Conservation (phyloP, 140 eudicot species). For the Senecio squalidus region DNA sequence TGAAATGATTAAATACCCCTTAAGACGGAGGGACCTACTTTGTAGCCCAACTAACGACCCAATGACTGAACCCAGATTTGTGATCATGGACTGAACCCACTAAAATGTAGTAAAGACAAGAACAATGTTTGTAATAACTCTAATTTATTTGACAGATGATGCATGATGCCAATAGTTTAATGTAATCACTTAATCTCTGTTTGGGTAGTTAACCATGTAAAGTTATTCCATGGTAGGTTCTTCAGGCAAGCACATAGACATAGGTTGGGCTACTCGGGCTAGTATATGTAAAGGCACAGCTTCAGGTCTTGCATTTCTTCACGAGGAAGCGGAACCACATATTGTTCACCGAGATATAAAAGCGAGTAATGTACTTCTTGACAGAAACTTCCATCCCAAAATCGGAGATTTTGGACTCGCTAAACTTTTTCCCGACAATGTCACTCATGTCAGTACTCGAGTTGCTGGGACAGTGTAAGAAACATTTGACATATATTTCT, state of each 20-base stretch:
- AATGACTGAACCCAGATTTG: too few species aligned
- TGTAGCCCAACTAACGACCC: too few species aligned
- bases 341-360: constrained; percentile 84
- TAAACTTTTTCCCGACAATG: constrained; percentile 73
- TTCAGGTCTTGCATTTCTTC: constrained; percentile 79
- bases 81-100: too few species aligned
- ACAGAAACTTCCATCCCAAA: constrained; percentile 57
- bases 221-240: constrained; percentile 39
- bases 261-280: constrained; percentile 73
- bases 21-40: too few species aligned
- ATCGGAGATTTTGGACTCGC: constrained; percentile 88
- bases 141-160: too few species aligned
- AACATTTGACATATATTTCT: neutral
- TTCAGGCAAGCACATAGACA: constrained; percentile 34
- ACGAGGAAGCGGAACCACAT: constrained; percentile 57
- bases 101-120: too few species aligned
- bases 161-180: too few species aligned
- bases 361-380: constrained; percentile 79
- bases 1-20: too few species aligned
- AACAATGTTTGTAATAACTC: too few species aligned
- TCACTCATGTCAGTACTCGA: constrained; percentile 69
- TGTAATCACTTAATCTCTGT: too few species aligned
- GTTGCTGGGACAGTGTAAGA: constrained; percentile 81
- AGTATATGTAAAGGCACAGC: constrained; percentile 73
- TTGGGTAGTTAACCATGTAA: neutral